Evolutionary conservation across 2,329 filamentous ascomycete species (phyloP).

Genomic region (Stachybotrys elegans): DNA sequence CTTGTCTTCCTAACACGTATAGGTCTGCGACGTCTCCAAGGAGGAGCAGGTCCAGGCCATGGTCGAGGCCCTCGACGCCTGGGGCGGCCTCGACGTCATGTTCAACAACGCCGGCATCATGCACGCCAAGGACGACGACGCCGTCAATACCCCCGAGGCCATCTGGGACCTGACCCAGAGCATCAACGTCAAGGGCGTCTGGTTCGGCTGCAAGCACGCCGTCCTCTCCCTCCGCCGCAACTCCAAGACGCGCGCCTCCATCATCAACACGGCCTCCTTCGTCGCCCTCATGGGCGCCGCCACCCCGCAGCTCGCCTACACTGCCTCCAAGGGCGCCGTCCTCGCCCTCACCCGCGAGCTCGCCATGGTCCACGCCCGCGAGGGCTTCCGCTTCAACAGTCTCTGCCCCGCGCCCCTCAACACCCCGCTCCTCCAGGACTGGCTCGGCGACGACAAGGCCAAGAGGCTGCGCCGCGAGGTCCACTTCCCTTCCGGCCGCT

Average conservation of each 20-base stretch:
- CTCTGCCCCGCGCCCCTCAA: conserved; percentile 89
- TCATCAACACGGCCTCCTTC: conserved; percentile 90
- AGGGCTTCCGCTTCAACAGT: conserved; percentile 84
- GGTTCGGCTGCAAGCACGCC: conserved; percentile 91
- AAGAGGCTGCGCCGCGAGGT: conserved; percentile 82
- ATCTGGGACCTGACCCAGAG: conserved; percentile 93
- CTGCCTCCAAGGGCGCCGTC: conserved; percentile 88
- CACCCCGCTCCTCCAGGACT: conserved; percentile 87
- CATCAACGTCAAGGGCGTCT: conserved; percentile 98
- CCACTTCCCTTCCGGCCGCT: conserved; percentile 83
- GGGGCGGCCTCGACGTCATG: conserved; percentile 85
- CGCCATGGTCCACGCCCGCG: conserved; percentile 85
- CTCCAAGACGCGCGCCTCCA: conserved; percentile 71
- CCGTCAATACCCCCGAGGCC: conserved; percentile 76
- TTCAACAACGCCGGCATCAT: conserved; percentile 99
- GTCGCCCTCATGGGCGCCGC: conserved; percentile 83
- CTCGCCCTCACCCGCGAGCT: conserved; percentile 85
- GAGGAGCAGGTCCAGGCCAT: conserved; percentile 72
- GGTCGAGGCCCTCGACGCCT: conserved; percentile 69
- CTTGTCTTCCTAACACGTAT: not conserved
- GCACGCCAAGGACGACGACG: conserved; percentile 77
- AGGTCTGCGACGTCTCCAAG: conserved; percentile 72
- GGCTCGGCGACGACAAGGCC: conserved; percentile 79
- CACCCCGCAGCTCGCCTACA: conserved; percentile 88
- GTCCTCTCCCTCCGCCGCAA: conserved; percentile 75